Conservation (phyloP, 2,329 filamentous ascomycete genomes). For the Teratosphaeria nubilosa region DNA sequence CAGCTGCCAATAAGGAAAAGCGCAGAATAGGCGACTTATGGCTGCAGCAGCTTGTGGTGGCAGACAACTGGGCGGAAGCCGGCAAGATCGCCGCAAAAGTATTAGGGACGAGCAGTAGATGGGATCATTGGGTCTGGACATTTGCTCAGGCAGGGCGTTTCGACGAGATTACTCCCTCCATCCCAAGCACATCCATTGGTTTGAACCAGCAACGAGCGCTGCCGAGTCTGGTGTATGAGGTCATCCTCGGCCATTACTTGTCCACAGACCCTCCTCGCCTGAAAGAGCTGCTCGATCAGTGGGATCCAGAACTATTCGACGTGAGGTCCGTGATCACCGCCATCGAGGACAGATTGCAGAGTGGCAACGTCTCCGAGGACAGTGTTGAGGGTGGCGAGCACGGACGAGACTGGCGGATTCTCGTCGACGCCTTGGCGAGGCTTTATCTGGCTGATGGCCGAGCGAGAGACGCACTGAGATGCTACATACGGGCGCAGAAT, state of each 20-base stretch:
- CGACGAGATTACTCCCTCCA: conserved; percentile 77
- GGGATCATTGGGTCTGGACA: conserved; percentile 93
- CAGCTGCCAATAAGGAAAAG: conserved; percentile 74
- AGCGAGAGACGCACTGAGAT: conserved; percentile 73
- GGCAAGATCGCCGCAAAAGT: conserved; percentile 76
- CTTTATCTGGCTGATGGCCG: conserved; percentile 74
- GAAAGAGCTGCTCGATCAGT: conserved; percentile 67
- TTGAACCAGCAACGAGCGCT: conserved; percentile 48
- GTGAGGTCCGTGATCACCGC: conserved; percentile 64
- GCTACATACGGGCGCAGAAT: conserved; percentile 84
- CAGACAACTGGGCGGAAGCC: conserved; percentile 65
- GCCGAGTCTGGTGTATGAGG: conserved; percentile 74
- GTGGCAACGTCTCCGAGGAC: conserved; percentile 57
- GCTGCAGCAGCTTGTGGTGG: conserved; percentile 73
- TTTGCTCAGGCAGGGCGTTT: conserved; percentile 81
- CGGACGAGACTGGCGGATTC: conserved; percentile 70
- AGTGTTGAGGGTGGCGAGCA: conserved; percentile 62
- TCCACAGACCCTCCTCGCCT: conserved; percentile 65
- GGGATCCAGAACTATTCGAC: conserved; percentile 78
- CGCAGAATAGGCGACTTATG: conserved; percentile 83
- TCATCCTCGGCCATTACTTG: conserved; percentile 82
- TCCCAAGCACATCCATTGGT: conserved; percentile 28
- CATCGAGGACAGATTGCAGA: conserved; percentile 58
- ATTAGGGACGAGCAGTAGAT: conserved; percentile 64
- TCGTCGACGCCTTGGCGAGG: conserved; percentile 78